A percentile compares a stretch with the other conserved stretches of the same genome.
Evolutionary conservation across 2,329 filamentous ascomycete genomes (phyloP).

Genomic region (Beauveria rudraprayagi): DNA sequence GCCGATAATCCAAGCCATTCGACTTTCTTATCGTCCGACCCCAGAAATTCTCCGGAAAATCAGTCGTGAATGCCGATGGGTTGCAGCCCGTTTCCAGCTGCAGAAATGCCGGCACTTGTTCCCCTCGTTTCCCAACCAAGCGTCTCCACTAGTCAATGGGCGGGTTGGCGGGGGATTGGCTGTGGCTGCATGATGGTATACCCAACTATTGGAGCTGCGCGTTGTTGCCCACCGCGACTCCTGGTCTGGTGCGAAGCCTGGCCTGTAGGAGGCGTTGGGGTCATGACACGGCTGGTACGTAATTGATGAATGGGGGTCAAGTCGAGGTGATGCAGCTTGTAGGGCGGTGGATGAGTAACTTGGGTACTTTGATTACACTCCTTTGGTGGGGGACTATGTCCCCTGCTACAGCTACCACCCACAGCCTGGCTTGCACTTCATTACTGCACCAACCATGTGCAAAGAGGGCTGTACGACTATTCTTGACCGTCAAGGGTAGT

Average conservation of each 20-base stretch:
- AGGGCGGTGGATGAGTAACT: no score
- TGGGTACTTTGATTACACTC: no score
- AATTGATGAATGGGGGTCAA: not conserved
- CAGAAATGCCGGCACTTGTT: not conserved
- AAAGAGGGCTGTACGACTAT: no score
- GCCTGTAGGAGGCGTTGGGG: not conserved
- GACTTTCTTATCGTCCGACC: not conserved
- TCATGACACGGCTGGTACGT: not conserved
- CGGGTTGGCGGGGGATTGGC: no score
- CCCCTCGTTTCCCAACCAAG: not conserved
- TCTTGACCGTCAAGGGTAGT: no score
- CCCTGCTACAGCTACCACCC: no score
- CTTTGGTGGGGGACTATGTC: no score
- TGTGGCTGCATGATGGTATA: no score
- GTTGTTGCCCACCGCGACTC: not conserved
- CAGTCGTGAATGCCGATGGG: not conserved
- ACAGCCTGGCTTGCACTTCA: no score
- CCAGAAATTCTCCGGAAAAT: constrained; percentile 1
- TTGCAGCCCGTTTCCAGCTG: not conserved
- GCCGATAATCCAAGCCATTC: not conserved
- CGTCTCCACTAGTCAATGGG: not conserved
- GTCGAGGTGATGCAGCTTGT: not conserved
- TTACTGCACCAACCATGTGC: no score
- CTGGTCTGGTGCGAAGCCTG: not conserved
- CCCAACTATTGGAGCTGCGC: no score